phyloP scores from a whole-genome alignment of 345 rosid species.

The Populus deltoides region DNA sequence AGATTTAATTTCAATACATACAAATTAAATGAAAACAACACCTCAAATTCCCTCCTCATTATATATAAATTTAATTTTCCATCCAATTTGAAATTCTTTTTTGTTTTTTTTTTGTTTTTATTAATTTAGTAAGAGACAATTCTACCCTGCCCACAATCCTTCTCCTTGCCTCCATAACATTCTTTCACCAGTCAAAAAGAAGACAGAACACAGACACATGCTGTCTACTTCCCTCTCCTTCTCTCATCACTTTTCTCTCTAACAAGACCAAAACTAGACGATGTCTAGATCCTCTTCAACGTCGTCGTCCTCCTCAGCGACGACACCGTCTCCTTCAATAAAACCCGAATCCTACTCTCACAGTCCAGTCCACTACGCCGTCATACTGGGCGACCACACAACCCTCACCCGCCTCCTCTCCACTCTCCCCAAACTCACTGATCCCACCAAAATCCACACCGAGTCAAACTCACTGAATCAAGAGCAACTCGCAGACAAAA shows the following conservation, averaged over 20 bases:
- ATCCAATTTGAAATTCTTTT: too few species aligned
- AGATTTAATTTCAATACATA: too few species aligned
- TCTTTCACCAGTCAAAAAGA: not conserved
- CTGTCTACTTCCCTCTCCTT: not conserved
- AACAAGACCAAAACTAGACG: not conserved
- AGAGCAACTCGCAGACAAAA: slow-evolving; percentile 67
- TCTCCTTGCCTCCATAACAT: not conserved
- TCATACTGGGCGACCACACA: slow-evolving; percentile 64
- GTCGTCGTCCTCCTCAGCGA: slow-evolving; percentile 15
- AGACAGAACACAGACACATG: not conserved
- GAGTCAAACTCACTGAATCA: slow-evolving; percentile 68
- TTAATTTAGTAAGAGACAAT: too few species aligned
- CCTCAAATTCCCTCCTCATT: too few species aligned
- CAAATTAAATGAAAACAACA: too few species aligned
- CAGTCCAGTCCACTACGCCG: slow-evolving; percentile 85
- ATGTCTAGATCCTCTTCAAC: slow-evolving; percentile 3
- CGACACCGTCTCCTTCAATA: slow-evolving; percentile 42
- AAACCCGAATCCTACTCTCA: slow-evolving; percentile 71
- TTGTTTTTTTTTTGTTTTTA: too few species aligned
- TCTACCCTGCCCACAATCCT: too few species aligned
- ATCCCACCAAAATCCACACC: slow-evolving; percentile 60
- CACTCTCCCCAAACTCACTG: slow-evolving; percentile 59
- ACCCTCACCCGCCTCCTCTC: slow-evolving; percentile 65
- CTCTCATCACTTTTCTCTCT: not conserved
- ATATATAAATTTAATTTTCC: too few species aligned